These are phyloP conservation scores for Microsporum audouinii DNA, from an alignment of 2,329 filamentous ascomycete species.

Conservation along the genomic window DNA sequence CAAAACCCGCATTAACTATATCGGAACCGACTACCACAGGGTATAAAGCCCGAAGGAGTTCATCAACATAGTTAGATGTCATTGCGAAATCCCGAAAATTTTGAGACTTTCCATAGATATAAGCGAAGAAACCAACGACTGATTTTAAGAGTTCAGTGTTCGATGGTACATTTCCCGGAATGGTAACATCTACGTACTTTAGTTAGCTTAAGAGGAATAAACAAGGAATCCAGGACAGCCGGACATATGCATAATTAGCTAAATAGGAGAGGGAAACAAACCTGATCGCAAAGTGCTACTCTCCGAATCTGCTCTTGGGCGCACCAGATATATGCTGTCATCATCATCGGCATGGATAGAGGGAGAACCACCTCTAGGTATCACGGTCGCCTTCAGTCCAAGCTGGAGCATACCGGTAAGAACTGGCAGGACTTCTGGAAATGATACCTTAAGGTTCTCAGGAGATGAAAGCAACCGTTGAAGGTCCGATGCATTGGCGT, in stretches of 20 bases:
- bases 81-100: slow-evolving; percentile 74
- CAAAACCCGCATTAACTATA: slow-evolving; percentile 67
- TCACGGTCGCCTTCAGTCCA: slow-evolving; percentile 55
- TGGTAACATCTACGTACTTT: neutral
- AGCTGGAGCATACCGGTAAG: slow-evolving; percentile 80
- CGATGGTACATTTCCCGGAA: neutral
- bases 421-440: slow-evolving; percentile 67
- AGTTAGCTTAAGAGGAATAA: neutral
- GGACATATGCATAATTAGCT: neutral
- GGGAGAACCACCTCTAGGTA: slow-evolving; percentile 42
- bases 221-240: neutral
- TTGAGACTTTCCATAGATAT: slow-evolving; percentile 63
- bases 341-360: slow-evolving; percentile 7
- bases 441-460: slow-evolving; percentile 53
- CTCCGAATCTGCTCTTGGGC: neutral
- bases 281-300: slow-evolving; percentile 5
- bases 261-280: neutral
- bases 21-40: slow-evolving; percentile 81
- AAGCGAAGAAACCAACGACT: slow-evolving; percentile 65
- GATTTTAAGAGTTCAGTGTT: slow-evolving; percentile 49
- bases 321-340: neutral
- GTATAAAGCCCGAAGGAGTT: slow-evolving; percentile 69
- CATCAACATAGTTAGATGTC: slow-evolving; percentile 67
- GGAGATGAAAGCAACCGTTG: slow-evolving; percentile 55
- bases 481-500: slow-evolving; percentile 64